Conservation (phyloP, 257 asterid genomes). For the Ehretia macrophylla region DNA sequence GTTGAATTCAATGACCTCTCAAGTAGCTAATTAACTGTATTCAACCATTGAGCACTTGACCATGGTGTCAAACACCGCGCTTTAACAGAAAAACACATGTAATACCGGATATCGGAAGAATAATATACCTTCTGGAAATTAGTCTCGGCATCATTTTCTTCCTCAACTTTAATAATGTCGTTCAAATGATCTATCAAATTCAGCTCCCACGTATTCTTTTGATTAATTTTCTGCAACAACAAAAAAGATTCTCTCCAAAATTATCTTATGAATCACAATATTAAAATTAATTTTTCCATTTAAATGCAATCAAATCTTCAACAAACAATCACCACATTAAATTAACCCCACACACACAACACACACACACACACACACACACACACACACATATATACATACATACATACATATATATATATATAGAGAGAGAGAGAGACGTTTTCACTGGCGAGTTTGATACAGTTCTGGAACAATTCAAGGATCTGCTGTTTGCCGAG, state of each 20-base stretch:
- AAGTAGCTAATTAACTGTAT: too few species aligned
- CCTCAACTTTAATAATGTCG: slow-evolving; percentile 77
- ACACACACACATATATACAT: background rate
- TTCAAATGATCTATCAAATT: slow-evolving; percentile 80
- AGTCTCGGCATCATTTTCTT: slow-evolving; percentile 75
- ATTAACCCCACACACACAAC: too few species aligned
- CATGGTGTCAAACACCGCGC: too few species aligned
- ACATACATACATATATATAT: background rate
- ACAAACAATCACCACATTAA: background rate
- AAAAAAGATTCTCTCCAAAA: too few species aligned
- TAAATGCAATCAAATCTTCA: background rate
- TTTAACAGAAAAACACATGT: too few species aligned
- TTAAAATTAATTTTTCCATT: background rate
- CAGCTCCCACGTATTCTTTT: slow-evolving; percentile 97
- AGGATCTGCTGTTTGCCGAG: slow-evolving; percentile 79
- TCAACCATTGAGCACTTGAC: too few species aligned
- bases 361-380: background rate
- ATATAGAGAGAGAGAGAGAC: slow-evolving; percentile 24
- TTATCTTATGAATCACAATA: background rate
- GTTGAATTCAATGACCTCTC: too few species aligned
- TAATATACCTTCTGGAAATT: slow-evolving; percentile 87
- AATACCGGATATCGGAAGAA: too few species aligned
- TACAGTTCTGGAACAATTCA: slow-evolving; percentile 82
- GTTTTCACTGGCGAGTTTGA: slow-evolving; percentile 95
- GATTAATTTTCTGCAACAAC: slow-evolving; percentile 84